Evolutionary conservation across 2,329 filamentous ascomycete genomes (phyloP), one percentile per base, ranked within the genome.

Genomic region (Cladosporium phlei): DNA sequence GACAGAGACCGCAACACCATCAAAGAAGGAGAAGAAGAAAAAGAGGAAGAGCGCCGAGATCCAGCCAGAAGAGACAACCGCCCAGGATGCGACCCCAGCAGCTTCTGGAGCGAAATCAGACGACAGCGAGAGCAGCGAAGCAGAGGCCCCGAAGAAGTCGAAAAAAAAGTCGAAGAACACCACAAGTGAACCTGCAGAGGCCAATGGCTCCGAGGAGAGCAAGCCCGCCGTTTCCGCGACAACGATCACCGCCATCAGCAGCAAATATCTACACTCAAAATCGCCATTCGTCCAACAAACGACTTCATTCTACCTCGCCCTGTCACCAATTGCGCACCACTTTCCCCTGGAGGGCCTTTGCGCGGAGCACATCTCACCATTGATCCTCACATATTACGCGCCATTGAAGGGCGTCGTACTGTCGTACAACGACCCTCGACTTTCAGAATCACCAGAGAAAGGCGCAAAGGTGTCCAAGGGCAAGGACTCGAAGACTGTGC

Each of bases 281-380:
- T 86, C 85, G 34, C 86, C 90, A 12, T 91, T 95, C 68, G 82
- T 82, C 63, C 79, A 81, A 21, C 84, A 91, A 60, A 88, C 85
- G 17, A 79, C 88, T 32, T 90, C 90, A 2, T 78, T 95, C 57
- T 90, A 87, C 69, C 77, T 90, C 53, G 79, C 85, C 1, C 74
- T 93, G 52, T 85, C 81, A 52, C 86, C 87, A 9, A 71, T 79
- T 29, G 83, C 83, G 34, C 85, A 87, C 67, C 73, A 78, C 51
- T 77, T 80, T 48, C 85, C 86, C 0, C 69, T 88, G 54, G 82
- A 85, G 56, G 84, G 80, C 49, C 76, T 85, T 51, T 81, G 83
- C 61, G 79, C 82, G 51, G 85, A 90, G 59, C 81, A 90, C 61
- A 77, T 93, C 47, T 81, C 81, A 29, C 85, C 85, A 8, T 75